A percentile compares a stretch with the other conserved stretches of the same genome.
These are phyloP conservation scores for Pichia exigua DNA, from an alignment of 805 yeast genomes.

Conservation along the genomic window DNA sequence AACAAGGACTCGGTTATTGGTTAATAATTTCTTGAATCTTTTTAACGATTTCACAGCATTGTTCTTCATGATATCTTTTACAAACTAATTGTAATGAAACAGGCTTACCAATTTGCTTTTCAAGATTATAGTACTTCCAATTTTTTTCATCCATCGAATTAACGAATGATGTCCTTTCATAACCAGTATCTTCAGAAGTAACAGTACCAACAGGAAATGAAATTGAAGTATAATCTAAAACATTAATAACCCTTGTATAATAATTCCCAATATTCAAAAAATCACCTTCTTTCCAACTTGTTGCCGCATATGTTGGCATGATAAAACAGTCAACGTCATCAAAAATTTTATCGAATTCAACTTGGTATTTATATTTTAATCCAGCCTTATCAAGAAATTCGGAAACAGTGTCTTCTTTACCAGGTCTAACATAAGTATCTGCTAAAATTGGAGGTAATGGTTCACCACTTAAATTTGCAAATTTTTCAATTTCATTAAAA, in stretches of 20 bases:
- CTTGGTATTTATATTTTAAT: constrained; percentile 30
- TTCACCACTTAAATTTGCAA: constrained; percentile 24
- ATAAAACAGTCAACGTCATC: constrained; percentile 41
- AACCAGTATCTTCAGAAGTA: constrained; percentile 30
- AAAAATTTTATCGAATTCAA: constrained; percentile 33
- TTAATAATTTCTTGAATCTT: constrained; percentile 1
- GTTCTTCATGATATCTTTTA: constrained; percentile 52
- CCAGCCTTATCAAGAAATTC: constrained; percentile 36
- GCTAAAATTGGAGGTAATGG: constrained; percentile 19
- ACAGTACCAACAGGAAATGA: constrained; percentile 39
- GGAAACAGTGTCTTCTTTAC: constrained; percentile 9
- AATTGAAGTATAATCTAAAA: constrained; percentile 41
- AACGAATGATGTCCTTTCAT: constrained; percentile 27
- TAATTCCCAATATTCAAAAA: constrained; percentile 33
- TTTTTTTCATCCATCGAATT: constrained; percentile 30
- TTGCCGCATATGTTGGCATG: constrained; percentile 37
- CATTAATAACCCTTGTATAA: constrained; percentile 50
- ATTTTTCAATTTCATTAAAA: constrained; percentile 20
- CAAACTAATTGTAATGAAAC: constrained; percentile 50
- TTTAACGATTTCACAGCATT: constrained; percentile 16
- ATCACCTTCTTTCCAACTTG: constrained; percentile 36
- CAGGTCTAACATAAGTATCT: constrained; percentile 17
- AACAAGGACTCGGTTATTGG: background rate
- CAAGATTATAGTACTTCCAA: constrained; percentile 36
- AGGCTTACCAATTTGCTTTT: constrained; percentile 39